Conservation (phyloP, 352 stramenopile species). For the Phytopythium oedochilum region DNA sequence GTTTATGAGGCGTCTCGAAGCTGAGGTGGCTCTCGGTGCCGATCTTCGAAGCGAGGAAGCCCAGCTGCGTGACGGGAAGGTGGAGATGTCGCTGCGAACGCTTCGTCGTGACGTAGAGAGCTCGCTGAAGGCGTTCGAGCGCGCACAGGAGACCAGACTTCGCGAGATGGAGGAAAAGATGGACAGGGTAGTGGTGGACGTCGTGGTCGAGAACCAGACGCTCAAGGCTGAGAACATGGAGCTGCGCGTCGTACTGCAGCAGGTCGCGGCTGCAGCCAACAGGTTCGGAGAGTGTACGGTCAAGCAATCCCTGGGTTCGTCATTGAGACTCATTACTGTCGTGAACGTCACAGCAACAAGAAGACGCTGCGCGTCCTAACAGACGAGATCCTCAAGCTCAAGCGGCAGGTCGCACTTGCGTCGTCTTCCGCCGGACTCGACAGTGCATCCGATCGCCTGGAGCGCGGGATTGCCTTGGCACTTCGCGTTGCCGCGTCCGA, state of each 20-base stretch:
- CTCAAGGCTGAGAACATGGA: slow-evolving; percentile 37
- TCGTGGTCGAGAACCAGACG: slow-evolving; percentile 36
- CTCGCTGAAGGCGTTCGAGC: slow-evolving; percentile 20
- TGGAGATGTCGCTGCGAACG: slow-evolving; percentile 3
- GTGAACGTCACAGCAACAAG: slow-evolving; percentile 25
- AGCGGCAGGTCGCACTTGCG: slow-evolving; percentile 8
- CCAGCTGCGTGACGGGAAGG: slow-evolving; percentile 16
- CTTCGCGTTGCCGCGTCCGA: not conserved
- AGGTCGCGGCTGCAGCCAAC: slow-evolving; percentile 5
- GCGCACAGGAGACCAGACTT: slow-evolving; percentile 15
- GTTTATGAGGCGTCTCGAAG: slow-evolving; percentile 35
- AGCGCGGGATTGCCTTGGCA: slow-evolving; percentile 3
- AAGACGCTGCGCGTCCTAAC: slow-evolving; percentile 36
- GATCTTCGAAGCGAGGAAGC: slow-evolving; percentile 33
- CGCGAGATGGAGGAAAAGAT: slow-evolving; percentile 28
- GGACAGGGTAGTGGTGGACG: slow-evolving; percentile 31
- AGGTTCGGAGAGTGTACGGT: too few species aligned
- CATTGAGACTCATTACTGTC: not conserved
- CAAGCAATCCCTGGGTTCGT: too few species aligned
- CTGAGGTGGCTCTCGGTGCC: slow-evolving; percentile 25
- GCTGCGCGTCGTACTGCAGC: slow-evolving; percentile 24
- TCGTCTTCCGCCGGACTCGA: not conserved
- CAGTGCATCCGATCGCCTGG: not conserved
- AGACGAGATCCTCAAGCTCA: slow-evolving; percentile 47
- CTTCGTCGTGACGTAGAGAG: slow-evolving; percentile 12